Evolutionary conservation across 2,329 filamentous ascomycete genomes (phyloP), one percentile per base, ranked within the genome.

Genomic region (Zarea fungicola): DNA sequence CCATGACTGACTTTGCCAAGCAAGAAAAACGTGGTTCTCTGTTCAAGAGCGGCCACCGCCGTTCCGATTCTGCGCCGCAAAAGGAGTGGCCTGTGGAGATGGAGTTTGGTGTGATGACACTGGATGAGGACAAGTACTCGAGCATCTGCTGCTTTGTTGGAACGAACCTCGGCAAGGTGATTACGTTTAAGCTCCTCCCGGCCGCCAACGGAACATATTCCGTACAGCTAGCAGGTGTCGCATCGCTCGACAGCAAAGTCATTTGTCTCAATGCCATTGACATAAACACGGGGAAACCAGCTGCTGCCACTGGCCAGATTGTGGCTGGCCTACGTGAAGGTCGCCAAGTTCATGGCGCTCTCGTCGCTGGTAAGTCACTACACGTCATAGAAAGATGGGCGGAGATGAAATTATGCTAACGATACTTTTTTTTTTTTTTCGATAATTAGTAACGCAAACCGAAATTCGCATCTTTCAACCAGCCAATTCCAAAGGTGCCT

Each of bases 111-210:
- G 89, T 96, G 40, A 85, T 99, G 83, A 95, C 87, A 3, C 71
- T 96, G 4, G 93, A 97, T 36, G 87, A 85, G n/a, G 92, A 97
- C 61, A 83, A 89, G 55, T 99, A 95, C 64, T 97, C 93, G 1
- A 96, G 90, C 60, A 95, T 99, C 49, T 82, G 85, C 51, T 87
- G 93, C 56, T 95, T 97, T 57, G 87, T 95, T 2, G 93, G 93
- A 18, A 97, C 93, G 0, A 91, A 85, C 56, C 67, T 82, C 25
- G 93, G 93, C 34, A 89, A 88, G 58, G 72, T 97, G 16, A 82
- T 84, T 6, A 97, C 92, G 0, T 92, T 97, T 70, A 96, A 96
- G 69, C 75, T 99, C 19, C 71, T 97, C 3, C 93, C 93, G 0
- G 77, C 84, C 13, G 80, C 78, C 46, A 80, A 84, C 5, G 77